Base-by-base conservation (phyloP, 345 rosid species). In the Eucalyptus leucophloia region DNA sequence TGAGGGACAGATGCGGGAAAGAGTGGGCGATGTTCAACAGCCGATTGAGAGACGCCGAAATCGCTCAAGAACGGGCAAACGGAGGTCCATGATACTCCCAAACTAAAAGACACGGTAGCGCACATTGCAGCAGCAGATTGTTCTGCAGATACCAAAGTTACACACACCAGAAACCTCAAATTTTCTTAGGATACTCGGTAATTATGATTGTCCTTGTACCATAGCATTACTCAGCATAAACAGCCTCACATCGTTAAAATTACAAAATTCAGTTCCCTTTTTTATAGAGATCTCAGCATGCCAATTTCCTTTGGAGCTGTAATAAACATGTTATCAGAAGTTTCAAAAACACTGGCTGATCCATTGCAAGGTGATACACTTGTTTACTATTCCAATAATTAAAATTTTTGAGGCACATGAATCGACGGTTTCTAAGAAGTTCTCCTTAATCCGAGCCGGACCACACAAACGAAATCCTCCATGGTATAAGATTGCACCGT, bases 1-100 rank as follows among this genome's bases (percentile, higher is more conserved):
- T 98, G 89, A 96, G 96, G 92, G 98, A 97, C 72, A 94, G 99
- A 92, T 98, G 99, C 90, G 93, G 91, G 93, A 92, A 91, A 82
- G 99, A 98, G 89, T 98, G 99, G 99, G 91, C 90, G 8, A 93
- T 97, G 91, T 97, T 97, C 90, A 94, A 94, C 89, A 91, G 90
- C n/a, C 93, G 99, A 87, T 56, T 97, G 93, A 54, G 92, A 3
- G 69, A 82, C 6, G 97, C 99, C 23, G 99, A 98, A 89, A 90
- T 86, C 14, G 91, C 92, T 56, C 96, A 98, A 93, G 93, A 89
- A 28, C 91, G 90, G 88, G 88, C 93, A 51, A 77, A 85, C 89
- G 8, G 94, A 90, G 50, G 85, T 89, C 62, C 6, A 24, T 77
- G 94, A 94, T 89, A 90, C 92, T 54, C 89, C 94, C n/a, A 89